phyloP scores from a whole-genome alignment of 2,329 filamentous ascomycete genomes.

The Shiraia sp. region DNA sequence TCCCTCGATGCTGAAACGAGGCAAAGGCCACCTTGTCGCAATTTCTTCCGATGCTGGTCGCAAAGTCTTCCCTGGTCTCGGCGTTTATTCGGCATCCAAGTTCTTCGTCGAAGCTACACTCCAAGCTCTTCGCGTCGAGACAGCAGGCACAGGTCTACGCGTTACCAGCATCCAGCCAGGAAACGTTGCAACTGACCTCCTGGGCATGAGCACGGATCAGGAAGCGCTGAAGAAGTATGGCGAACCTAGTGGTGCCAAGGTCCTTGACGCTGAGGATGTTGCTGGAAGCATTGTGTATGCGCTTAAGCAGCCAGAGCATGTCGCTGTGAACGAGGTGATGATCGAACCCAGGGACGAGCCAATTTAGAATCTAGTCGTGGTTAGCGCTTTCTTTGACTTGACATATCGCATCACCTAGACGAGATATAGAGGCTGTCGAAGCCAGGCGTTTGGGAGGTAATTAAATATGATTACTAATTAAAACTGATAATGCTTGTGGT shows the following conservation, averaged over 20 bases:
- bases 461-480: not conserved
- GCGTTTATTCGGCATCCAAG: conserved; percentile 81
- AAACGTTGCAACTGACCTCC: conserved; percentile 73
- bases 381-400: not conserved
- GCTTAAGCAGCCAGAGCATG: conserved; percentile 72
- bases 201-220: conserved; percentile 73
- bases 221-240: conserved; percentile 81
- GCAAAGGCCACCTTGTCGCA: conserved; percentile 73
- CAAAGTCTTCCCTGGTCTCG: conserved; percentile 79
- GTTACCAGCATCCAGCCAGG: conserved; percentile 78
- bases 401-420: too few species aligned
- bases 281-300: conserved; percentile 75
- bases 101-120: conserved; percentile 84
- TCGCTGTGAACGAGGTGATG: conserved; percentile 78
- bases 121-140: conserved; percentile 75
- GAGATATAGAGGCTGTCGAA: not conserved
- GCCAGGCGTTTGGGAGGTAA: not conserved
- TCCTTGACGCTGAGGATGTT: conserved; percentile 74
- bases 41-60: conserved; percentile 82
- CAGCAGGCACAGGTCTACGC: conserved; percentile 70
- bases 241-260: conserved; percentile 73
- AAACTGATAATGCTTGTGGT: not conserved
- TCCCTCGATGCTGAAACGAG: conserved; percentile 71
- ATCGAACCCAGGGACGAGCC: conserved; percentile 55
- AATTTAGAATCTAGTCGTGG: conserved; percentile 18